Evolutionary conservation across 1,139 yeast genomes (phyloP).

Genomic region (Waltiozyma sp.): DNA sequence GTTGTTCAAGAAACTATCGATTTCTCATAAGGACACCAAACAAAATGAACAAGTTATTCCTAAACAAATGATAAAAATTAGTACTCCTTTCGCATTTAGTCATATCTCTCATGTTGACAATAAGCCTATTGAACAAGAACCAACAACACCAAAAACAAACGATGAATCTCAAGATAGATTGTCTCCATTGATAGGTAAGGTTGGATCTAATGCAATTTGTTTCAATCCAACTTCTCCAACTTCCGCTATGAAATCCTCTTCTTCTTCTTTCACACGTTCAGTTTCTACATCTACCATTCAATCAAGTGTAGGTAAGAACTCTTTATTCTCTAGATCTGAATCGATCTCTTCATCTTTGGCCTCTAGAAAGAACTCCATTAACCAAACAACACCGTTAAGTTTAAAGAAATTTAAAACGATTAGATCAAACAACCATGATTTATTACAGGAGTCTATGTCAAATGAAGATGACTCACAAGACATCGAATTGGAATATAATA

Average conservation of each 20-base stretch:
- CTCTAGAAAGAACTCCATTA: not conserved
- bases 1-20: constrained; percentile 17
- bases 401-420: not conserved
- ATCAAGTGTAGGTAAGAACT: not conserved
- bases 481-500: not conserved
- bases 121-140: not conserved
- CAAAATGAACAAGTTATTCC: not conserved
- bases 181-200: not conserved
- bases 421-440: not conserved
- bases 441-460: not conserved
- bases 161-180: not conserved
- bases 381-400: not conserved
- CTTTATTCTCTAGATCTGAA: not conserved
- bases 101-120: constrained; percentile 16
- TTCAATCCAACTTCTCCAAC: not conserved
- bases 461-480: not conserved
- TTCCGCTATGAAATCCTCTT: not conserved
- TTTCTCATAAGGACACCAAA: constrained; percentile 1
- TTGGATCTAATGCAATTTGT: not conserved
- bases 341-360: not conserved
- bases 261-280: not conserved
- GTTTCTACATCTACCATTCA: not conserved
- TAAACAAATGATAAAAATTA: constrained; percentile 11
- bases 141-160: not conserved
- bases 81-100: constrained; percentile 18